Conservation (phyloP, 2,329 filamentous ascomycete species). For the Xylaria sp. region DNA sequence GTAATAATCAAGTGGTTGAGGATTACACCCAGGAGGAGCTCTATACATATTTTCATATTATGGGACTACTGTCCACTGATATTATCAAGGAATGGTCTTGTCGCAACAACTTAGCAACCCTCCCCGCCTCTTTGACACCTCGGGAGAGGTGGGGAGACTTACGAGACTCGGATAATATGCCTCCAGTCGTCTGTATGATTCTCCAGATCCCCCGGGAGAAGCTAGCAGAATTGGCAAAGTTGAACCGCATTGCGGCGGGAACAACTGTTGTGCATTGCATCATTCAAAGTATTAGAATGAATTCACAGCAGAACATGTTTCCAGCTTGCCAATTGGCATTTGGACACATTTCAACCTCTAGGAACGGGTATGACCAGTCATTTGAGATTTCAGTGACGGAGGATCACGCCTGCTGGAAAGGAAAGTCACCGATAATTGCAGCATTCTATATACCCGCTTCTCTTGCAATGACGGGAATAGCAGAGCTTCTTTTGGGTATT, state of each 20-base stretch:
- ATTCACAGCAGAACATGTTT: slow-evolving; percentile 43
- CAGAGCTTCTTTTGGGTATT: slow-evolving; percentile 39
- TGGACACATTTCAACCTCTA: slow-evolving; percentile 50
- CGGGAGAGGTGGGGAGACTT: slow-evolving; percentile 25
- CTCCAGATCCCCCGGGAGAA: slow-evolving; percentile 37
- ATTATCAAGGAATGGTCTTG: slow-evolving; percentile 5
- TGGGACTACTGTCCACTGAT: slow-evolving; percentile 46
- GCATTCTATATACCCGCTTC: slow-evolving; percentile 55
- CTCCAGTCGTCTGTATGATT: slow-evolving; percentile 39
- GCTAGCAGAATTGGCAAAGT: slow-evolving; percentile 22
- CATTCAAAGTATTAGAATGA: not conserved
- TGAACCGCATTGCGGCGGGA: not conserved
- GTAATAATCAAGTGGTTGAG: slow-evolving; percentile 41
- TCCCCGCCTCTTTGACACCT: not conserved
- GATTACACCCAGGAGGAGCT: not conserved
- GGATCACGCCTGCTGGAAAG: slow-evolving; percentile 53
- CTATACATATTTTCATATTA: slow-evolving; percentile 49
- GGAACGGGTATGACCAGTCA: slow-evolving; percentile 44
- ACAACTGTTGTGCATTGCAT: slow-evolving; percentile 28
- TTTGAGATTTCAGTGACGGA: slow-evolving; percentile 51
- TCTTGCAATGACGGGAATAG: slow-evolving; percentile 49
- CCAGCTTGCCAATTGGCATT: slow-evolving; percentile 57
- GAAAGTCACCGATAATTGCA: slow-evolving; percentile 53
- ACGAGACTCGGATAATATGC: slow-evolving; percentile 35
- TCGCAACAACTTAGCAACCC: not conserved